These are phyloP conservation scores for Mortierella sp. DNA, from an alignment of 371 early-diverging fungal genomes.

Conservation along the genomic window DNA sequence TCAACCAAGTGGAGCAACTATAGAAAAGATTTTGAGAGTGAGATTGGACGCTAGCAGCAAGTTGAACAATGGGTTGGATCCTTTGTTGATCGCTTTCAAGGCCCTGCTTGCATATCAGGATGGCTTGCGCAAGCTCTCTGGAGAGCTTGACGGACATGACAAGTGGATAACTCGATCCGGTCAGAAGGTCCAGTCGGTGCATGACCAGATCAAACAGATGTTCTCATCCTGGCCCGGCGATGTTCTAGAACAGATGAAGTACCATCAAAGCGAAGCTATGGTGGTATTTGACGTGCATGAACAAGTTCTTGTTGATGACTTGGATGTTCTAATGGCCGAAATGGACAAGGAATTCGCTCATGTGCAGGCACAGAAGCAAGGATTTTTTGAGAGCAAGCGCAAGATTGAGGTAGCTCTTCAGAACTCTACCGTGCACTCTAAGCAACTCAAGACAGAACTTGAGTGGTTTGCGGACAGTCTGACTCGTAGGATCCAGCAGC, in stretches of 20 bases:
- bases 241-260: constrained; percentile 40
- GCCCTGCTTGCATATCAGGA: constrained; percentile 41
- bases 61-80: constrained; percentile 25
- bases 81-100: constrained; percentile 34
- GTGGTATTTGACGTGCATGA: constrained; percentile 55
- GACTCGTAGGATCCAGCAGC: constrained; percentile 25
- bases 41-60: constrained; percentile 18
- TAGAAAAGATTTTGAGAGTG: constrained; percentile 25
- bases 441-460: constrained; percentile 43
- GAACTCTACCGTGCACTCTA: constrained; percentile 38
- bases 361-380: constrained; percentile 31
- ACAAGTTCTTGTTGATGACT: constrained; percentile 44
- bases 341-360: constrained; percentile 42
- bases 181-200: constrained; percentile 36
- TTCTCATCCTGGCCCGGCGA: constrained; percentile 53
- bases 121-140: constrained; percentile 33
- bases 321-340: constrained; percentile 47
- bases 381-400: constrained; percentile 18
- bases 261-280: constrained; percentile 28
- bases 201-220: constrained; percentile 54
- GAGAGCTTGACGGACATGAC: constrained; percentile 36
- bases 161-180: constrained; percentile 27
- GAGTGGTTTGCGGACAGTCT: constrained; percentile 40
- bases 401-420: constrained; percentile 25
- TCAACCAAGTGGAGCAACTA: constrained; percentile 4